phyloP scores from a whole-genome alignment of 306 rosid species.

The Inga leiocalycina region DNA sequence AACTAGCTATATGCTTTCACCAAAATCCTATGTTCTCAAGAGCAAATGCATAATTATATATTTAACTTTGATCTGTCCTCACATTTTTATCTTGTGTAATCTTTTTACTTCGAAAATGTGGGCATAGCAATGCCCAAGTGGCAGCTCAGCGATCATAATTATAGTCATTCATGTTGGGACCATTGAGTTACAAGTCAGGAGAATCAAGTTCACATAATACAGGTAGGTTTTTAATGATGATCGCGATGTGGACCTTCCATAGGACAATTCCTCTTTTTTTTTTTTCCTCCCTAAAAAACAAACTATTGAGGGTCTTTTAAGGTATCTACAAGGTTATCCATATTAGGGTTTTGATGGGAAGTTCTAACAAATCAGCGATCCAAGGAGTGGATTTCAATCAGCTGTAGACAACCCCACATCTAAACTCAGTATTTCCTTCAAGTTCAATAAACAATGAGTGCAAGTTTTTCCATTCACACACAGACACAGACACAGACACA shows the following conservation, averaged over 20 bases:
- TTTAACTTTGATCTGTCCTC: constrained; percentile 16
- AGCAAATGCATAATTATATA: background rate
- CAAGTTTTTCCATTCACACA: background rate
- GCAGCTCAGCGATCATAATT: constrained; percentile 18
- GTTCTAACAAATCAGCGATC: constrained; percentile 20
- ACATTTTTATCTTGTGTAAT: constrained; percentile 6
- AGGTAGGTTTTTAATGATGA: constrained; percentile 32
- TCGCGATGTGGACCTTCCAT: constrained; percentile 3
- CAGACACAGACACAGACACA: too few species aligned
- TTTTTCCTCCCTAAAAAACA: background rate
- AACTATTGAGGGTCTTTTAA: constrained; percentile 4
- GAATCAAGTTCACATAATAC: background rate
- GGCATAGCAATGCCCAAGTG: constrained; percentile 31
- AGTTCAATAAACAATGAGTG: constrained; percentile 30
- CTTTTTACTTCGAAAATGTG: constrained; percentile 22
- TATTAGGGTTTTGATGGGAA: constrained; percentile 26
- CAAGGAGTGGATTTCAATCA: constrained; percentile 5
- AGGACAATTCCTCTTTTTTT: too few species aligned
- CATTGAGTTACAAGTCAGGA: constrained; percentile 31
- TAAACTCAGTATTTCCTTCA: constrained; percentile 22
- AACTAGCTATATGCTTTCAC: background rate
- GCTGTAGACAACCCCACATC: constrained; percentile 7
- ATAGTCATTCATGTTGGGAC: constrained; percentile 9
- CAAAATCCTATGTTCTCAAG: background rate
- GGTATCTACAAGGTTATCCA: constrained; percentile 4